These are phyloP conservation scores for Infundibulicybe gibba DNA, from an alignment of 768 basidiomycete species.

Conservation along the genomic window DNA sequence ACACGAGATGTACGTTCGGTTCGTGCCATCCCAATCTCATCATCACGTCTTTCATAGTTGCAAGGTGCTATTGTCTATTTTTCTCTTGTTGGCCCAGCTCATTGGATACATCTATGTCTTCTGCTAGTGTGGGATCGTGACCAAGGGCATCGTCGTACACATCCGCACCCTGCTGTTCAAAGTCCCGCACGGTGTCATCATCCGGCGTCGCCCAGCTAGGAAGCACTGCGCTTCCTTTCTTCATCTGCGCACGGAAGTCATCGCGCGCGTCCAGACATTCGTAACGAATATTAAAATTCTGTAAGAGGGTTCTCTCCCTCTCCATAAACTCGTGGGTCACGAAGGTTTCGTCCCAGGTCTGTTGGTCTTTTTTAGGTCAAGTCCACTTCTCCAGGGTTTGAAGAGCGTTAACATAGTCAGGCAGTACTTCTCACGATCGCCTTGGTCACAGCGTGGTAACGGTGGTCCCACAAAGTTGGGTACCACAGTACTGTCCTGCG, in stretches of 20 bases:
- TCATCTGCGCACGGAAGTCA: conserved; percentile 17
- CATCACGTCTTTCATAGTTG: not conserved
- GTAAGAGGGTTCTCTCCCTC: conserved; percentile 11
- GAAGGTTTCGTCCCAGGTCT: conserved; percentile 15
- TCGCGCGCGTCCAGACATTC: conserved; percentile 26
- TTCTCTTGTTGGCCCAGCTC: not conserved
- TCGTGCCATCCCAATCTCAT: not conserved
- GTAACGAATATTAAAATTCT: conserved; percentile 20
- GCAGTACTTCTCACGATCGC: conserved; percentile 28
- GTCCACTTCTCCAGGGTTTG: conserved; percentile 20
- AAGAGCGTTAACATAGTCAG: conserved; percentile 16
- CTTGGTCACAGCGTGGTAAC: conserved; percentile 20
- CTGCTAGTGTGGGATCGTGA: not conserved
- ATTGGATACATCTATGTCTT: not conserved
- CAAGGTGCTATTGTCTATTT: not conserved
- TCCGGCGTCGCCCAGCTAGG: not conserved
- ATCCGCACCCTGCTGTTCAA: conserved; percentile 1
- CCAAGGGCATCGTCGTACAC: not conserved
- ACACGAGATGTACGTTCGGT: not conserved
- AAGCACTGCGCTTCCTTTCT: conserved; percentile 1
- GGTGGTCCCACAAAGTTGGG: conserved; percentile 22
- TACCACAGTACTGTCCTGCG: conserved; percentile 2
- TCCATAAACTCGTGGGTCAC: conserved; percentile 8
- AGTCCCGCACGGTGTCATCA: not conserved
- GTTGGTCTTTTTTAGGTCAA: conserved; percentile 11